Base-by-base conservation (phyloP, 2,329 filamentous ascomycete species). In the Aspergillus pseudotamarii region DNA sequence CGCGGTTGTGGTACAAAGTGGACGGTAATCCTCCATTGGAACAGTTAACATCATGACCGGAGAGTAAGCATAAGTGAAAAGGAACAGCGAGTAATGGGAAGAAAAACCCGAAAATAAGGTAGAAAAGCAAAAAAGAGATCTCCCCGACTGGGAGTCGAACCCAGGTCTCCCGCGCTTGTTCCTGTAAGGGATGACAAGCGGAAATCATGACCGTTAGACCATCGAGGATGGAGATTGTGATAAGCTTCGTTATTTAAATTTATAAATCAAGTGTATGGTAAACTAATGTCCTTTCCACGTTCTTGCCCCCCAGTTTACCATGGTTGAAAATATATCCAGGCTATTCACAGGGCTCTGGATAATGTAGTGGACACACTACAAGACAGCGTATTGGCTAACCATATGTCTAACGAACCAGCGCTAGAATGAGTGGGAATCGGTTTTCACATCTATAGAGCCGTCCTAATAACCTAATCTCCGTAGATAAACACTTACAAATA, bases 151-250 rank as follows among this genome's bases (percentile, higher is more conserved):
- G 60, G 60, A 62, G 60, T 62, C 60, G 61, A 63, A 63, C 61
- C 61, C 61, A 57, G 61, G 61, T 63, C 61, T 63, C 61, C 61
- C 61, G 61, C 61, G 61, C 61, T 63, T 38, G 61, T 63, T 63
- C 61, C 9, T 53, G 16, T n/a, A n/a, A 14, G 30, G 26, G 50
- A 56, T 64, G 62, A 64, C 62, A 64, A 64, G 62, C 62, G 62
- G 62, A 64, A 64, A 64, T 64, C 62, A 64, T 64, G 58, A 61
- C 62, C 62, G 62, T 64, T 64, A 64, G 62, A 64, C 62, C 57
- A 65, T 62, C 57, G 62, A 64, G 62, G 67, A 55, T 59, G 14
- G 21, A 26, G 6, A 26, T 48, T 48, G 12, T 3, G 14, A 16
- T 1, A 16, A 9, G 0, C 5, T 48, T 26, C 0, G 0, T n/a